These are phyloP conservation scores for Picochlorum costavermella DNA, from an alignment of 139 green algal genomes.

Conservation along the genomic window DNA sequence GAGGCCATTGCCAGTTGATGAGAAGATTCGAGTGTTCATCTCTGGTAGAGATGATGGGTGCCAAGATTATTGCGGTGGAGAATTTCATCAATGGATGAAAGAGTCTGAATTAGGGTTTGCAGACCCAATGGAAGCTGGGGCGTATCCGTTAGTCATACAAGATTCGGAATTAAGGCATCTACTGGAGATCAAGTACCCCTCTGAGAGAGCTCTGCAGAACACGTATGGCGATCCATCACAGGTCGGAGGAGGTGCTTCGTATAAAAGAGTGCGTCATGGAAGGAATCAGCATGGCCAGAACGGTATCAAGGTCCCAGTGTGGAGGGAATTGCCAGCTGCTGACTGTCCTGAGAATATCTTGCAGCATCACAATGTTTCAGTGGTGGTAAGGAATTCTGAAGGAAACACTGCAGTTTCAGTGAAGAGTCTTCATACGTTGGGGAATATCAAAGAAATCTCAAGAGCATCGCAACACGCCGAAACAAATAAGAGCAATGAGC, in stretches of 20 bases:
- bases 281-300: too few species aligned
- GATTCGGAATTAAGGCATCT: constrained; percentile 29
- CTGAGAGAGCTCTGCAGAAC: not conserved
- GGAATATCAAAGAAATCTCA: not conserved
- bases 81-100: constrained; percentile 25
- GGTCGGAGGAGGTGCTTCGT: too few species aligned
- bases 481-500: constrained; percentile 1
- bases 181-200: constrained; percentile 23
- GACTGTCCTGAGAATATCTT: constrained; percentile 19
- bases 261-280: too few species aligned
- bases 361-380: not conserved
- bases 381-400: not conserved
- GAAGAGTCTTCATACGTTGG: not conserved
- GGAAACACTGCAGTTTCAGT: not conserved
- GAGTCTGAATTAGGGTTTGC: constrained; percentile 22
- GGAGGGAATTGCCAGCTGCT: constrained; percentile 1
- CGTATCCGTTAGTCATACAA: constrained; percentile 32
- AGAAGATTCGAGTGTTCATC: constrained; percentile 32
- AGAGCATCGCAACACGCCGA: too few species aligned
- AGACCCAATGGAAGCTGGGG: constrained; percentile 17
- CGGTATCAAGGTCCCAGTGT: constrained; percentile 18
- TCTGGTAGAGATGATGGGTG: constrained; percentile 17
- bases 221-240: not conserved
- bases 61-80: constrained; percentile 23
- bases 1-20: constrained; percentile 29